phyloP scores from a whole-genome alignment of 352 stramenopile genomes.

The Blastocystis sp. region DNA sequence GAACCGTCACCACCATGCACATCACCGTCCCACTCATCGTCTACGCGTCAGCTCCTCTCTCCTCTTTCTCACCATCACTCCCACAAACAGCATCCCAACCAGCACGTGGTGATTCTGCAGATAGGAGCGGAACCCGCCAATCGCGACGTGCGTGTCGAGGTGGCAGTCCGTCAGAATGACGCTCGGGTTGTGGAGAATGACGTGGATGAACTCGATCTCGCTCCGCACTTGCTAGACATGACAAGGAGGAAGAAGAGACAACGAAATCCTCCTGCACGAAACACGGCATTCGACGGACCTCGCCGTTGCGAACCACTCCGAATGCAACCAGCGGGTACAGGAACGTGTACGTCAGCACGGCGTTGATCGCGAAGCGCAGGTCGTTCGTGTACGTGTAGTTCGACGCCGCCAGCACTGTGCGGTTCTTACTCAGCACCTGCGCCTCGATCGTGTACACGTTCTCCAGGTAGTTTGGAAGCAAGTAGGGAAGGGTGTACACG shows the following conservation, averaged over 20 bases:
- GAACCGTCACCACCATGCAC: background rate
- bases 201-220: background rate
- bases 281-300: background rate
- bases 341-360: background rate
- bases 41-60: background rate
- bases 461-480: background rate
- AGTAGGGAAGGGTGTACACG: constrained; percentile 49
- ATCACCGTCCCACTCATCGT: background rate
- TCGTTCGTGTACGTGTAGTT: constrained; percentile 6
- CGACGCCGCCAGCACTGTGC: background rate
- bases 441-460: constrained; percentile 33
- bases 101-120: constrained; percentile 27
- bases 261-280: constrained; percentile 1
- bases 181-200: constrained; percentile 43
- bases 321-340: constrained; percentile 23
- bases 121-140: background rate
- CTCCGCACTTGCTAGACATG: background rate
- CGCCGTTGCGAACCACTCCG: constrained; percentile 14
- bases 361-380: background rate
- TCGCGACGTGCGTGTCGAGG: constrained; percentile 15
- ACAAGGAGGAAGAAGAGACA: background rate
- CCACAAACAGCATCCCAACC: constrained; percentile 32
- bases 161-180: constrained; percentile 17
- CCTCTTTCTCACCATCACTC: background rate
- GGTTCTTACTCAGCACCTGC: background rate